Conservation (phyloP, 176 grass and related monocot genomes). For the Avena eriantha region DNA sequence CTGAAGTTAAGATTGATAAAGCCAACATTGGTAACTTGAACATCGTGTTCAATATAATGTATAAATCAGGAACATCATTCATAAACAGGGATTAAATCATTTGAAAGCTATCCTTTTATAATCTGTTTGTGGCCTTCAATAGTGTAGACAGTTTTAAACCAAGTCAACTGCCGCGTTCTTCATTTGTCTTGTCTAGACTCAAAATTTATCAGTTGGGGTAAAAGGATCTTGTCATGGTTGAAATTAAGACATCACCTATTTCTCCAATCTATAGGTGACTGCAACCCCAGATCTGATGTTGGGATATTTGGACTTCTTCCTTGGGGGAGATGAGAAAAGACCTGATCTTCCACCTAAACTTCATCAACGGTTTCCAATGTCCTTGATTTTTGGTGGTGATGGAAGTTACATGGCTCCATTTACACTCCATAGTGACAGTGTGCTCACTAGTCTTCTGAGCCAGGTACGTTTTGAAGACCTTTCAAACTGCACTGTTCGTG, state of each 20-base stretch:
- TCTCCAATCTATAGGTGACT: constrained; percentile 70
- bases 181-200: constrained; percentile 12
- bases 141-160: constrained; percentile 21
- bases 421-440: constrained; percentile 95
- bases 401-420: constrained; percentile 99
- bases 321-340: constrained; percentile 98
- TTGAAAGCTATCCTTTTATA: background rate
- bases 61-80: constrained; percentile 22
- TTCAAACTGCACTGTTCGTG: constrained; percentile 21
- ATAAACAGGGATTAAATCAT: constrained; percentile 14
- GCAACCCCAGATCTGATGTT: constrained; percentile 96
- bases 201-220: background rate
- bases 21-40: constrained; percentile 7
- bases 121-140: background rate
- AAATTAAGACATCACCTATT: constrained; percentile 9
- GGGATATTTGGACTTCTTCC: constrained; percentile 98
- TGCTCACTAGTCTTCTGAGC: constrained; percentile 97
- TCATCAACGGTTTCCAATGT: constrained; percentile 93
- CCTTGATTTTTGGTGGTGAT: constrained; percentile 92
- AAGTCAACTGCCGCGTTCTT: background rate
- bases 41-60: constrained; percentile 9
- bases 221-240: background rate
- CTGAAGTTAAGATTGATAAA: background rate
- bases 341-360: constrained; percentile 96
- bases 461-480: constrained; percentile 65